Conservation (phyloP, 177 flowering plant species). For the Vitis hybrid region DNA sequence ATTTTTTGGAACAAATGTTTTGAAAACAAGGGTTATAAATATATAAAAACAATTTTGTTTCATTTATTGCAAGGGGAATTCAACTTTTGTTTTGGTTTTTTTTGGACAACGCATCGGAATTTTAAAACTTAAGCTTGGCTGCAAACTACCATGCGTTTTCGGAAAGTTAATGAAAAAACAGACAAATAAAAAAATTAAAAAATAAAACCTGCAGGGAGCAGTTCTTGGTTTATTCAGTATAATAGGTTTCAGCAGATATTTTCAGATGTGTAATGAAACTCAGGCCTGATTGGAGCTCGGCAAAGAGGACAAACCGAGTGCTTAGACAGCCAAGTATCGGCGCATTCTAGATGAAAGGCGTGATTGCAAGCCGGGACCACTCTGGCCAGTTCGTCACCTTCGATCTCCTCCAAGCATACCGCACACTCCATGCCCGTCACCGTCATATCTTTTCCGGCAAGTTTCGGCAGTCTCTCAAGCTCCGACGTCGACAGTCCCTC, state of each 20-base stretch:
- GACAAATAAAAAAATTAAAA: no score
- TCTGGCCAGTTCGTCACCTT: slow-evolving; percentile 43
- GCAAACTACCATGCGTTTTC: no score
- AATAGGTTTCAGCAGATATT: slow-evolving; percentile 32
- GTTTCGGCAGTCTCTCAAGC: slow-evolving; percentile 50
- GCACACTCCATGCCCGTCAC: slow-evolving; percentile 58
- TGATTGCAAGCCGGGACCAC: slow-evolving; percentile 71
- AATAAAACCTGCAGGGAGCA: no score
- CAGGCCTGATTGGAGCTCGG: slow-evolving; percentile 38
- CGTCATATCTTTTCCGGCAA: slow-evolving; percentile 45
- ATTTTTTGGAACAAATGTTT: no score
- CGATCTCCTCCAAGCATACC: slow-evolving; percentile 70
- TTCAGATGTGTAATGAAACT: slow-evolving; percentile 16
- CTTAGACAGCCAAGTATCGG: slow-evolving; percentile 68
- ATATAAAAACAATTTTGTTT: no score
- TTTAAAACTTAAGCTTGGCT: no score
- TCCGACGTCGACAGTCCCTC: slow-evolving; percentile 54
- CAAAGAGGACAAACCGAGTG: slow-evolving; percentile 65
- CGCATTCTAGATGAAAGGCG: slow-evolving; percentile 63
- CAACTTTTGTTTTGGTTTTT: no score
- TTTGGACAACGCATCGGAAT: no score
- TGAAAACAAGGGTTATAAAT: no score
- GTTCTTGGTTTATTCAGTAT: no score
- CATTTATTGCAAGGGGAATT: no score
- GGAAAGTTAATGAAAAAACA: no score